Evolutionary conservation across 1,139 yeast species (phyloP).

Genomic region (Saccharomyces hybrid): DNA sequence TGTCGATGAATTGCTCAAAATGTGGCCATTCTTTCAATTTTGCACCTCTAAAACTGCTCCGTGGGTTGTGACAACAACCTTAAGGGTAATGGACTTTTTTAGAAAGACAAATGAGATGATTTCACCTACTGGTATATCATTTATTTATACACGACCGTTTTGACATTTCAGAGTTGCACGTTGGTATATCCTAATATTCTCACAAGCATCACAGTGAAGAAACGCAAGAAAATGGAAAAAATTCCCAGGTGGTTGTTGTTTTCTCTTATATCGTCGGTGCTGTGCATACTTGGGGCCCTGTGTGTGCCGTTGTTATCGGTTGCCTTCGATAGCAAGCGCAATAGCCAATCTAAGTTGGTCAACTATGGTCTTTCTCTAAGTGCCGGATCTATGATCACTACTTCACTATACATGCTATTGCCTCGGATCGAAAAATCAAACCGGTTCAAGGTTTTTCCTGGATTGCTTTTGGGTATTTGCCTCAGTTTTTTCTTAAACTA

Average conservation of each 20-base stretch:
- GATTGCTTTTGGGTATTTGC: conserved; percentile 52
- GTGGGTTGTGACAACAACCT: neutral
- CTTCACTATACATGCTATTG: conserved; percentile 64
- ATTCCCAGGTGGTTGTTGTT: conserved; percentile 29
- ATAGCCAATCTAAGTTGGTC: conserved; percentile 24
- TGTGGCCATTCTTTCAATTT: neutral
- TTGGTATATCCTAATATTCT: neutral
- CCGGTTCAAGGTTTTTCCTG: conserved; percentile 39
- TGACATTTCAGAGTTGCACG: neutral
- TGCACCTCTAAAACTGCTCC: neutral
- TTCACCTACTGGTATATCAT: neutral
- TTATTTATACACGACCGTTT: neutral
- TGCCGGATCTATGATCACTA: conserved; percentile 70
- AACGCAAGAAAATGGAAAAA: conserved; percentile 3
- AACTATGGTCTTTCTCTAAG: conserved; percentile 41
- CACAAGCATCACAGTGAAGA: neutral
- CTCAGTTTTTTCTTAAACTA: conserved; percentile 55
- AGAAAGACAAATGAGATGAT: neutral
- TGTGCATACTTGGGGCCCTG: conserved; percentile 28
- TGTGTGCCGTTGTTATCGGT: conserved; percentile 27
- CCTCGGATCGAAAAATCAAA: conserved; percentile 52
- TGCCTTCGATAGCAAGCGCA: conserved; percentile 12
- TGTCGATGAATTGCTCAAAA: neutral
- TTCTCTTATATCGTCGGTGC: conserved; percentile 26
- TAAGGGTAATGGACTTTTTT: neutral